Conservation (phyloP, 2,329 filamentous ascomycete species). For the Balansia obtecta region DNA sequence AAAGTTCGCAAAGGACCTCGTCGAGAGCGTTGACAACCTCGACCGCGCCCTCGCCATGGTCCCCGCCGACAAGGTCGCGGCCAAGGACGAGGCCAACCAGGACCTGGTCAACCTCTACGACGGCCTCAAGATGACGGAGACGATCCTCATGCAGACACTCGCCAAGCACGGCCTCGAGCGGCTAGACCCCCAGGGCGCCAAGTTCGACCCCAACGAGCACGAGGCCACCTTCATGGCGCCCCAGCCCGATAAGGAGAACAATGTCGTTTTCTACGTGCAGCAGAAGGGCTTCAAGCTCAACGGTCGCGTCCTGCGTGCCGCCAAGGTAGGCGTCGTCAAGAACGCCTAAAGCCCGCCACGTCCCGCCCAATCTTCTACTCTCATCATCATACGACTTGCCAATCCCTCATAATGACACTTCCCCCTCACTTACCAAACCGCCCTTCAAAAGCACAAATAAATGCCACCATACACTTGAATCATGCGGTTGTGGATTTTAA, state of each 20-base stretch:
- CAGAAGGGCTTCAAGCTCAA: slow-evolving; percentile 95
- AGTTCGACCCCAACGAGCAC: slow-evolving; percentile 93
- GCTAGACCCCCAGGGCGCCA: slow-evolving; percentile 70
- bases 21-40: slow-evolving; percentile 93
- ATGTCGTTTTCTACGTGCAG: slow-evolving; percentile 82
- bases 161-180: slow-evolving; percentile 90
- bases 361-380: background rate
- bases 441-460: background rate
- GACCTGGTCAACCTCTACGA: slow-evolving; percentile 74
- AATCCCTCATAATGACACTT: background rate
- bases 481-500: slow-evolving; percentile 2
- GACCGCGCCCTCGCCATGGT: slow-evolving; percentile 82
- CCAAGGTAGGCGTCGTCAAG: slow-evolving; percentile 94
- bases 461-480: slow-evolving; percentile 2
- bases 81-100: slow-evolving; percentile 42
- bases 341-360: slow-evolving; percentile 37
- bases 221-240: slow-evolving; percentile 94
- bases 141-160: slow-evolving; percentile 73
- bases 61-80: slow-evolving; percentile 56
- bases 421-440: background rate
- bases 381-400: background rate
- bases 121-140: slow-evolving; percentile 91
- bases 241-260: slow-evolving; percentile 76
- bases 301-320: slow-evolving; percentile 75
- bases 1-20: slow-evolving; percentile 86